Evolutionary conservation across 2,329 filamentous ascomycete species (phyloP).

Genomic region (Fusarium algeriense): DNA sequence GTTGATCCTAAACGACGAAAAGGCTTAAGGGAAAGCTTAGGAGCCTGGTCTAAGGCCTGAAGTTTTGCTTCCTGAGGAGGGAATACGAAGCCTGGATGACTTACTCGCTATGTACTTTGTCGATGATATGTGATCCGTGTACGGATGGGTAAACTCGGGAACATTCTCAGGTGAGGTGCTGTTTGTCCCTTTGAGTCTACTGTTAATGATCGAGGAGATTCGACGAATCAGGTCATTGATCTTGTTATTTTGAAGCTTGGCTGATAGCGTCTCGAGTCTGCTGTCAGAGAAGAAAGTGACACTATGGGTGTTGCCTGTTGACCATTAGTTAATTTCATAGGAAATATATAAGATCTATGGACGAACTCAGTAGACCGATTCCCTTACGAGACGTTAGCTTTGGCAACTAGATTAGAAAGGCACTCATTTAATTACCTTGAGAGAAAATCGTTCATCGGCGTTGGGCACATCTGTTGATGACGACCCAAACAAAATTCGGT

Average conservation of each 20-base stretch:
- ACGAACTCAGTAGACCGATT: slow-evolving; percentile 38
- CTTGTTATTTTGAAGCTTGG: slow-evolving; percentile 39
- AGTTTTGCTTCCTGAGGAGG: too few relatives aligned
- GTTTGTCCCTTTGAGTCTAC: slow-evolving; percentile 27
- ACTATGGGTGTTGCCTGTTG: slow-evolving; percentile 34
- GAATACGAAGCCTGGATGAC: too few relatives aligned
- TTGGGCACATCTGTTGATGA: neutral
- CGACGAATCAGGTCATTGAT: slow-evolving; percentile 38
- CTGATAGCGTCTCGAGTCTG: slow-evolving; percentile 34
- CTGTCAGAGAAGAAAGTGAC: slow-evolving; percentile 42
- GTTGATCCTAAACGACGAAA: too few relatives aligned
- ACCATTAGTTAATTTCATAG: neutral
- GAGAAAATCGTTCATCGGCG: slow-evolving; percentile 19
- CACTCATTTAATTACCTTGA: slow-evolving; percentile 19
- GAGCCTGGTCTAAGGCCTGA: too few relatives aligned
- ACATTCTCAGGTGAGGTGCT: slow-evolving; percentile 14
- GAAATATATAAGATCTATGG: neutral
- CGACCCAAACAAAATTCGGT: slow-evolving; percentile 22
- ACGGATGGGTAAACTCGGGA: neutral
- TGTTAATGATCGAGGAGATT: slow-evolving; percentile 36
- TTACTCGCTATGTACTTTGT: slow-evolving; percentile 29
- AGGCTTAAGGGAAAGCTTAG: too few relatives aligned
- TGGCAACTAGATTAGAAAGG: fast-evolving
- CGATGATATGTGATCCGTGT: neutral
- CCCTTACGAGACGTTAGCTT: slow-evolving; percentile 11